Evolutionary conservation across 345 rosid species (phyloP).

Genomic region (Bruguiera sexangula): DNA sequence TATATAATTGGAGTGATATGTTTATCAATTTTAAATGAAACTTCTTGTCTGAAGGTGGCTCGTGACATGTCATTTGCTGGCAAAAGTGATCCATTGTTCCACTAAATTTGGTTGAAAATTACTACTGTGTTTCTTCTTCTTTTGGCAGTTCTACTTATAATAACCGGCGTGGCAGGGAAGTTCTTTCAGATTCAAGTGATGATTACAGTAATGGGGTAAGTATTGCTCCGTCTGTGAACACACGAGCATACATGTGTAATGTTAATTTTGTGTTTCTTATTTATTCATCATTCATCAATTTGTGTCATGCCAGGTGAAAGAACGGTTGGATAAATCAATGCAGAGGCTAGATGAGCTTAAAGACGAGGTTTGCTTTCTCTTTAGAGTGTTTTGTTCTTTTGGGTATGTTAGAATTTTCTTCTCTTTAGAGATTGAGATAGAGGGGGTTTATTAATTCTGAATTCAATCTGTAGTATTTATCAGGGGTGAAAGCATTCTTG

Average conservation of each 20-base stretch:
- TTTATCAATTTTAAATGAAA: too few relatives aligned
- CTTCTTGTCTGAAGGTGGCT: too few relatives aligned
- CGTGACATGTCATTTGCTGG: too few relatives aligned
- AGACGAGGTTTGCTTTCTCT: conserved; percentile 48
- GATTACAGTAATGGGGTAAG: conserved; percentile 51
- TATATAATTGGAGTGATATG: too few relatives aligned
- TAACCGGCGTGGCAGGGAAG: conserved; percentile 40
- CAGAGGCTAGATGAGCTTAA: conserved; percentile 50
- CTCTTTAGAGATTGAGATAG: not conserved
- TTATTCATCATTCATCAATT: conserved; percentile 1
- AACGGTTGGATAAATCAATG: conserved; percentile 45
- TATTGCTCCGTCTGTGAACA: not conserved
- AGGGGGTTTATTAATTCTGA: not conserved
- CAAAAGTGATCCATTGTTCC: too few relatives aligned
- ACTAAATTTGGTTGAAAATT: not conserved
- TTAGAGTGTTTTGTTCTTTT: not conserved
- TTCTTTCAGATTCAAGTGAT: conserved; percentile 49
- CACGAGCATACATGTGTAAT: not conserved
- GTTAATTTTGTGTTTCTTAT: not conserved
- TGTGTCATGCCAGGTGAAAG: conserved; percentile 47
- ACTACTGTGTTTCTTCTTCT: conserved; percentile 2
- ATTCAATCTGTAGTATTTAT: not conserved
- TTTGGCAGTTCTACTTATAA: conserved; percentile 44
- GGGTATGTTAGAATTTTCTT: not conserved
- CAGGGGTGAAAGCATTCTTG: not conserved